These are phyloP conservation scores for Trichophyton benhamiae DNA, from an alignment of 2,329 filamentous ascomycete species.

Conservation along the genomic window DNA sequence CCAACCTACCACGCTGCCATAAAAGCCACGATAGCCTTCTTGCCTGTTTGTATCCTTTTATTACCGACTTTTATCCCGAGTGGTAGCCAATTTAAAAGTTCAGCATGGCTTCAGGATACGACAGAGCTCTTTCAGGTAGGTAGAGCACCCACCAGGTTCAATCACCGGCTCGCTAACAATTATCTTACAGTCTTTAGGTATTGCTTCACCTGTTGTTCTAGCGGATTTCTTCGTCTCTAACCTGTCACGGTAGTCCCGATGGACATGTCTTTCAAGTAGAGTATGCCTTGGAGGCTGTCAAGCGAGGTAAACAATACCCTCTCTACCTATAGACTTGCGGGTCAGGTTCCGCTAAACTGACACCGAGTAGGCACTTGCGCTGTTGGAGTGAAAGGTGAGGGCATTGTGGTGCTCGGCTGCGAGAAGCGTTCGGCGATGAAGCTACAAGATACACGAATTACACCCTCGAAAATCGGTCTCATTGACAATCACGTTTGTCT, in stretches of 20 bases:
- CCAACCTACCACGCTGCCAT: not conserved
- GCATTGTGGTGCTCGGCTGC: slow-evolving; percentile 92
- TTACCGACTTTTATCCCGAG: not conserved
- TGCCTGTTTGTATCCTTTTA: not conserved
- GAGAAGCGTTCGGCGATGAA: slow-evolving; percentile 99
- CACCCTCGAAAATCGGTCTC: slow-evolving; percentile 93
- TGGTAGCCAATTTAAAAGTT: slow-evolving; percentile 14
- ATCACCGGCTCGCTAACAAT: slow-evolving; percentile 30
- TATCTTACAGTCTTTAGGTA: slow-evolving; percentile 65
- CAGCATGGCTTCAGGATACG: slow-evolving; percentile 83
- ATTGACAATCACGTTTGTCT: slow-evolving; percentile 94
- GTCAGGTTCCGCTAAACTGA: slow-evolving; percentile 7
- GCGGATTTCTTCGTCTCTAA: slow-evolving; percentile 31
- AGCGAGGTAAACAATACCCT: slow-evolving; percentile 58
- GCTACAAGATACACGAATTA: slow-evolving; percentile 97
- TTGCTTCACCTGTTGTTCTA: slow-evolving; percentile 9
- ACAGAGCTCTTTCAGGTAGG: slow-evolving; percentile 96
- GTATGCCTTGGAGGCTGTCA: slow-evolving; percentile 97
- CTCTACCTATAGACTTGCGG: not conserved
- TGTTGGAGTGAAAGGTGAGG: slow-evolving; percentile 87
- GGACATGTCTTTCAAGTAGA: slow-evolving; percentile 99
- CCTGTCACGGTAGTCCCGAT: slow-evolving; percentile 60
- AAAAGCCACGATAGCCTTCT: not conserved
- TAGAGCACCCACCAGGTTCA: slow-evolving; percentile 16
- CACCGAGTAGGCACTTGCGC: slow-evolving; percentile 69